Base-by-base conservation (phyloP, 805 yeast species). In the Alloascoidea hylecoeti region DNA sequence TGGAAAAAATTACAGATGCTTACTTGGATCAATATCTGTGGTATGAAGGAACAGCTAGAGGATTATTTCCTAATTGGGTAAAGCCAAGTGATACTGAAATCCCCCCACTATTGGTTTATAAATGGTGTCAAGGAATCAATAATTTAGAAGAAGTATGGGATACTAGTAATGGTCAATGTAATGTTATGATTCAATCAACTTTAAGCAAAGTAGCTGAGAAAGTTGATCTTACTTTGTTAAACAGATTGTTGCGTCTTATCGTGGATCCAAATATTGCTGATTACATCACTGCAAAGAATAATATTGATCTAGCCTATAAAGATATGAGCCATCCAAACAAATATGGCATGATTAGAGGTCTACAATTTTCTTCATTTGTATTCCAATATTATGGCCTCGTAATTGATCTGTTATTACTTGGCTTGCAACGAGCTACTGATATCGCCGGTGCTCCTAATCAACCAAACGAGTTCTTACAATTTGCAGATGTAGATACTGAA, bases 1-100 rank as follows among this genome's bases (percentile, higher is more conserved):
- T 86, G 33, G 99, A 92, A 55, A 92, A 88, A 52, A 84, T 92
- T 38, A 86, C 96, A 0, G 99, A 92, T 60, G 96, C 97, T 0
- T 92, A 89, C 47, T 58, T 92, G 33, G 97, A 89, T 50, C 98
- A 92, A 50, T 92, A 89, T 49, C 60, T 92, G 35, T 92, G 97
- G 96, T 89, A 81, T 56, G 97, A 92, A 52, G 89, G 92, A 5
- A 95, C 84, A 39, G 77, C 81, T 52, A 61, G 96, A 42, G 73
- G 77, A 4, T 57, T 92, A 17, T 92, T 92, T 58, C 99, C 99
- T 3, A 79, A 78, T 52, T 92, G 98, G 98, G 69, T 92, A 32
- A 92, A 92, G 52, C 98, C 99, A 5, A 75, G 82, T 46, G 98
- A 92, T 49, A 70, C 82, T 18, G 98, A 92, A 56, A 79, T 92